Conservation (phyloP, 306 rosid genomes). For the Ceratonia siliqua region DNA sequence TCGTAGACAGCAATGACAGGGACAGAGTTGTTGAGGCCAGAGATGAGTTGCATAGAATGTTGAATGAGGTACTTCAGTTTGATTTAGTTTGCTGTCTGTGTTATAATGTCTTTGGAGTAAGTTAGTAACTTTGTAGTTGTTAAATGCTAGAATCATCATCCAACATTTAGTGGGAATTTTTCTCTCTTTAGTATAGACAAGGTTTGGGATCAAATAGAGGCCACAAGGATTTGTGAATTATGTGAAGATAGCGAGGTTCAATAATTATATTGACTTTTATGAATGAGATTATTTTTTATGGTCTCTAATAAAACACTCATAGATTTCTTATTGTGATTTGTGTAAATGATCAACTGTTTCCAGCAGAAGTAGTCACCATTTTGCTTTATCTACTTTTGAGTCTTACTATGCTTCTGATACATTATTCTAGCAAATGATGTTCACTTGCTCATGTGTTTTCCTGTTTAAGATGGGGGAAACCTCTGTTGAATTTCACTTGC, state of each 20-base stretch:
- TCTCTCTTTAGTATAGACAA: background rate
- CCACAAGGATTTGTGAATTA: background rate
- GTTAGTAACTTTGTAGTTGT: too few species aligned
- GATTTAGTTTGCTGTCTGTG: background rate
- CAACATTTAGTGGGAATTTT: background rate
- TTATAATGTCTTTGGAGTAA: background rate
- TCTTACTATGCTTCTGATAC: background rate
- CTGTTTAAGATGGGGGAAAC: too few species aligned
- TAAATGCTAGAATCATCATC: background rate
- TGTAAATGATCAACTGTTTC: background rate
- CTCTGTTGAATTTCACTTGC: too few species aligned
- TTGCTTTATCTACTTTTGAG: background rate
- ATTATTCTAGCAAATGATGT: conserved; percentile 11
- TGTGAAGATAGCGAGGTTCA: background rate
- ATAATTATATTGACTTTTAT: background rate
- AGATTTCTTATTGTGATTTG: background rate
- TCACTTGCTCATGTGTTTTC: too few species aligned
- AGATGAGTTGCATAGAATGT: conserved; percentile 83
- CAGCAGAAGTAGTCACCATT: background rate
- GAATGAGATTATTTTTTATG: background rate
- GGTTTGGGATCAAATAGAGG: background rate
- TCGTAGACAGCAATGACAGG: conserved; percentile 87
- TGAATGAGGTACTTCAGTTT: conserved; percentile 65
- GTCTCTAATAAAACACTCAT: background rate
- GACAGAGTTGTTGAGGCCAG: conserved; percentile 87